A percentile compares a stretch with the other conserved stretches of the same genome.
Evolutionary conservation across 441 rosid species (phyloP).

Genomic region (Brassica hybrid): DNA sequence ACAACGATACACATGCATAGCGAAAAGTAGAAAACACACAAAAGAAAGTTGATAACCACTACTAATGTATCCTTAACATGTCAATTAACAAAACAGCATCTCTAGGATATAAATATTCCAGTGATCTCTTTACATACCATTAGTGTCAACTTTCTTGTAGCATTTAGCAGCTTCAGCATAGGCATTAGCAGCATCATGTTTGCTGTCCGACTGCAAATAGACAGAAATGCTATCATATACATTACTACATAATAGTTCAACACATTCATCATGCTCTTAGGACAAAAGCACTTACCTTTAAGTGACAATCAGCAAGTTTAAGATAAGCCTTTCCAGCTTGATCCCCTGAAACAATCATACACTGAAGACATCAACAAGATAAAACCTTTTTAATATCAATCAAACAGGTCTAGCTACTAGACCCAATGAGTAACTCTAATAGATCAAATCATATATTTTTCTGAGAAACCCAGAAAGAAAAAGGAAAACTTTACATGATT

Average conservation of each 20-base stretch:
- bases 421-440: slow-evolving; percentile 6
- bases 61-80: background rate
- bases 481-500: slow-evolving; percentile 62
- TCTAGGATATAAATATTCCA: background rate
- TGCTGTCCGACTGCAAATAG: slow-evolving; percentile 76
- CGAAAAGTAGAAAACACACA: slow-evolving; percentile 1
- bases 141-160: slow-evolving; percentile 84
- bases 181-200: slow-evolving; percentile 95
- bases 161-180: slow-evolving; percentile 94
- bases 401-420: background rate
- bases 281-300: slow-evolving; percentile 55
- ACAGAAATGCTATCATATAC: slow-evolving; percentile 21
- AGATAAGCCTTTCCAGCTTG: slow-evolving; percentile 80
- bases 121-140: slow-evolving; percentile 60
- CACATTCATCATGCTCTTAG: slow-evolving; percentile 8
- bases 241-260: too few relatives aligned
- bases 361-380: slow-evolving; percentile 20
- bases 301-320: slow-evolving; percentile 80
- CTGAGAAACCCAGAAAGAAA: background rate
- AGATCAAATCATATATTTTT: slow-evolving; percentile 1
- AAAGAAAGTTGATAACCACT: background rate
- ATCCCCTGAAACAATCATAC: slow-evolving; percentile 70
- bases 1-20: slow-evolving; percentile 9
- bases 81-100: background rate
- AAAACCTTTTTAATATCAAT: background rate